Base-by-base conservation (phyloP, 2,329 filamentous ascomycete genomes). In the Amauroascus niger region DNA sequence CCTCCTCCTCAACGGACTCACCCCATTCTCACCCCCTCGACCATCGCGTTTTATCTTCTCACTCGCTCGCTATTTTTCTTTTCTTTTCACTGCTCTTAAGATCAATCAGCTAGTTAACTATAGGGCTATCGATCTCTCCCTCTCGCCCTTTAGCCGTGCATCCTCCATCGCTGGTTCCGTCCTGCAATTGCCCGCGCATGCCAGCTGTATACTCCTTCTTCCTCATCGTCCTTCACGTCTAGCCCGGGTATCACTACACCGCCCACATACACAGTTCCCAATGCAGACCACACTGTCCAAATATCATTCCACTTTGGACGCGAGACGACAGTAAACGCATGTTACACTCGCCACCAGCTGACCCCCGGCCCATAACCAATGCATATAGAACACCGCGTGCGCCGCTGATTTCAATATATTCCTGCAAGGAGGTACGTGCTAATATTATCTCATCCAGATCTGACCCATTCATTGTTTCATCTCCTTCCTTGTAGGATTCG, bases 341-440 rank as follows among this genome's bases (percentile, higher is more conserved):
- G 49, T 51, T 51, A 51, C 49, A 44, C 37, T 44, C 16, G 26
- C 49, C 39, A 43, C 28, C 24, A 43, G 13, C 28, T 28, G 35
- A 30, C 6, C 22, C 44, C 24, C 39, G 24, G 39, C 1, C 49
- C 26, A 24, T 51, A n/a, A 33, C 14, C 35, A n/a, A 33, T 13
- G 16, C 5, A 40, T 40, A 32, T n/a, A 32, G 5, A 30, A 32
- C 24, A 22, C 16, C 49, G 14, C 16, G 9, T 44, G 3, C 22
- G 20, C 16, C 28, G 11, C 16, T 22, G 22, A 43, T 49, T 28
- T 26, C n/a, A 28, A 30, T 14, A 16, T 22, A 22, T 49, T 44
- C 16, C 28, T 51, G 37, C 30, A 51, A 35, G 22, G 43, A 53
- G 50, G 50, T 53, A 46, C 43, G 50, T 53, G 26, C 50, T 47